Evolutionary conservation across 2,329 filamentous ascomycete species (phyloP), one percentile per base, ranked within the genome.

Genomic region (Cercospora canescens): DNA sequence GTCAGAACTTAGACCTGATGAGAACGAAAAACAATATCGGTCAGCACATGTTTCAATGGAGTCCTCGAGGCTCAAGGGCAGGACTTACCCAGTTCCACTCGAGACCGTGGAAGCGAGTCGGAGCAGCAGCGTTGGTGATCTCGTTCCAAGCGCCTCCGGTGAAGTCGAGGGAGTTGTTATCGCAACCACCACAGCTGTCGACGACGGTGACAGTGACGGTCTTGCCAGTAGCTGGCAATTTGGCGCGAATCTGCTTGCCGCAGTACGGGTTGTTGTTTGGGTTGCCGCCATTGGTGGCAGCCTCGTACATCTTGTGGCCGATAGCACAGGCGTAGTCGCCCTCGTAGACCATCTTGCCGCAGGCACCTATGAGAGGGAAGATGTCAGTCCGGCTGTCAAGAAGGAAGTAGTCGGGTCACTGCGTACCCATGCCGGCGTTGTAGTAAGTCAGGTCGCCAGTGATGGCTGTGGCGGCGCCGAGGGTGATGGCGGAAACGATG

Each of bases 251-350:
- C 76, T 83, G 87, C 72, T 82, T 81, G 2, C 88, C 89, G 73
- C 92, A 94, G 1, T 91, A 77, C 1, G 87, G 86, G 71, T 92
- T 92, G 12, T 80, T 75, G 74, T 92, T 92, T 0, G 84, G 81
- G 67, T 83, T 77, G n/a, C 72, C 73, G 12, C 75, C 74, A 28
- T 60, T 72, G 21, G 65, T 70, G 4, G 76, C 79, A 0, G 86
- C 83, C 75, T 93, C 90, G 74, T 87, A 94, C 4, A 91, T 75
- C n/a, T 83, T 74, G 72, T 66, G 64, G n/a, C 55, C 60, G 48
- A 66, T 64, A 45, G 64, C 64, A 8, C 52, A 62, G 45, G 56
- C 61, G 41, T 63, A 63, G 48, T 66, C 64, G 8, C 26, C 37
- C n/a, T 64, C 64, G 41, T 4, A 16, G 28, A n/a, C 12, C n/a